A percentile compares a stretch with the other conserved stretches of the same genome.
phyloP scores from a whole-genome alignment of 331 rosid species.

The Malus hybrid region DNA sequence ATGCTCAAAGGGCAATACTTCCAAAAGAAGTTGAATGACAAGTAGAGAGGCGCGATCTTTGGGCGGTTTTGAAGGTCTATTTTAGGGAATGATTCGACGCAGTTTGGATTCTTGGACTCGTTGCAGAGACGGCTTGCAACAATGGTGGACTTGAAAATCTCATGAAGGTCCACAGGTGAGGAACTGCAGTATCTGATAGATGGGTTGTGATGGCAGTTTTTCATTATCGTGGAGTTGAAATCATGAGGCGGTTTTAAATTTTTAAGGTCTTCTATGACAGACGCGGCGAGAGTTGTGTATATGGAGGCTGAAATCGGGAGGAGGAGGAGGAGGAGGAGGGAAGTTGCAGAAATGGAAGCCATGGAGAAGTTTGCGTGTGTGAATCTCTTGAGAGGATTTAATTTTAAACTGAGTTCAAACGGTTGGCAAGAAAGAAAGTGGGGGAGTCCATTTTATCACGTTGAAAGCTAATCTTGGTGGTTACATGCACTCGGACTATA shows the following conservation, averaged over 20 bases:
- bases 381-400: neutral
- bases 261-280: constrained; percentile 64
- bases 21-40: constrained; percentile 75
- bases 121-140: constrained; percentile 74
- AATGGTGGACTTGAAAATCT: constrained; percentile 57
- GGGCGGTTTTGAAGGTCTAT: constrained; percentile 54
- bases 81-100: constrained; percentile 54
- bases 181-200: constrained; percentile 58
- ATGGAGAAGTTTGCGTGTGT: constrained; percentile 12
- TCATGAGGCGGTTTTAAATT: constrained; percentile 49
- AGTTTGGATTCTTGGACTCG: constrained; percentile 55
- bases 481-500: neutral
- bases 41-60: constrained; percentile 39
- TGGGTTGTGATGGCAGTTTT: constrained; percentile 52
- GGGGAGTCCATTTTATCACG: neutral
- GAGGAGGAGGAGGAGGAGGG: constrained; percentile 10
- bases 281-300: constrained; percentile 22
- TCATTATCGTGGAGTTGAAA: constrained; percentile 52
- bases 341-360: constrained; percentile 37
- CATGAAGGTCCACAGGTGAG: constrained; percentile 38
- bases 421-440: constrained; percentile 2
- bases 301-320: constrained; percentile 6
- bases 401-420: constrained; percentile 1
- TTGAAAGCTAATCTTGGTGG: neutral
- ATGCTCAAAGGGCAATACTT: constrained; percentile 57